Evolutionary conservation across 1,139 yeast species (phyloP).

Genomic region (Diutina sp.): DNA sequence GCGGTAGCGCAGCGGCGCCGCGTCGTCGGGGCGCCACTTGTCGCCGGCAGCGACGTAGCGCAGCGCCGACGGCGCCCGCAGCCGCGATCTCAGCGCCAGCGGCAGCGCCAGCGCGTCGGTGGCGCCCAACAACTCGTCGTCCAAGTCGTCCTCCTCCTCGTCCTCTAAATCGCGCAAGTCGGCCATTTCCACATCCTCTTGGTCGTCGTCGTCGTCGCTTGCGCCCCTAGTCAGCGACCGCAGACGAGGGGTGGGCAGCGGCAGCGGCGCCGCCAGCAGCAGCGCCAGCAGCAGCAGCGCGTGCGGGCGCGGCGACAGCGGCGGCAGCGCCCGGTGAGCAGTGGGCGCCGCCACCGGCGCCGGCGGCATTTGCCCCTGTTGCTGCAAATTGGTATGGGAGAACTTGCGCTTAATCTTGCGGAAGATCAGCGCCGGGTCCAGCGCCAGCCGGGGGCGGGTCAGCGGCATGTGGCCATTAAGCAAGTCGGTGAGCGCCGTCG

Average conservation of each 20-base stretch:
- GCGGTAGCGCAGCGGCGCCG: background rate
- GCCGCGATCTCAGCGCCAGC: background rate
- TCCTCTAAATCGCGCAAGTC: conserved; percentile 32
- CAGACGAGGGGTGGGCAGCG: background rate
- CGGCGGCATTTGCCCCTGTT: background rate
- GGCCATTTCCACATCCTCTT: conserved; percentile 8
- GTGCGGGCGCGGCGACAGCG: background rate
- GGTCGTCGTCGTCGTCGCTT: conserved; percentile 21
- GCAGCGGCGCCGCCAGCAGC: background rate
- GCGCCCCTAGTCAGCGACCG: background rate
- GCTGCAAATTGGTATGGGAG: background rate
- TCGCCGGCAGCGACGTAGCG: background rate
- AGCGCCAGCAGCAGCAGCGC: background rate
- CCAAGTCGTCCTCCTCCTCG: conserved; percentile 20
- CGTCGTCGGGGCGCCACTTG: background rate
- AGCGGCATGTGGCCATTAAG: background rate
- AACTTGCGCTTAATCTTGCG: background rate
- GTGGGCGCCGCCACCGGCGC: background rate
- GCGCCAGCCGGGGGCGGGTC: background rate
- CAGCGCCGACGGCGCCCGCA: background rate
- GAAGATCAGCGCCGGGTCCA: background rate
- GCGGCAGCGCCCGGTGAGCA: background rate
- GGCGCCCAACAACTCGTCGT: conserved; percentile 7
- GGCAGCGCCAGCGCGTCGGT: background rate
- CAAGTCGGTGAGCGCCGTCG: background rate